Evolutionary conservation across 2,329 filamentous ascomycete species (phyloP), one percentile per base, ranked within the genome.

Genomic region (Diaporthe sp.): DNA sequence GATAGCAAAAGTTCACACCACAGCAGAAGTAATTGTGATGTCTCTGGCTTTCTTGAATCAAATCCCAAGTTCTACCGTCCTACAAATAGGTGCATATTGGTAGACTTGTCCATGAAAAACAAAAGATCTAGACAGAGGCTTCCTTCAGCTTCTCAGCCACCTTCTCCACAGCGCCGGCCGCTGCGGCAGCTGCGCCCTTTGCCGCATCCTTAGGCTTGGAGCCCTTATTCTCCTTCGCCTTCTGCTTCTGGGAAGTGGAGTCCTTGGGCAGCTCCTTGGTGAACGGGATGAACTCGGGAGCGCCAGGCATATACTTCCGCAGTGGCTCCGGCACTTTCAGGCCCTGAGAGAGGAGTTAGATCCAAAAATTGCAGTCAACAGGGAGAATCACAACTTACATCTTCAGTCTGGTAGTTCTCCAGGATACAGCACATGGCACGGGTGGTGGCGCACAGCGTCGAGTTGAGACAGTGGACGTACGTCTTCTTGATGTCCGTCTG

Each of bases 321-420:
- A 98, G 89, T 60, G 93, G 92, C 84, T 96, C 93, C 0, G 96
- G 96, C 45, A 98, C 93, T 74, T 90, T 89, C 79, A 97, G 89
- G 77, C 95, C 95, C 88, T 95, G 76, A 15, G 45, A 45, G 4
- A 15, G 22, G 6, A 35, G 70, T 78, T 69, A 76, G 71, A 67
- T 55, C 67, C 66, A 38, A 2, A 42, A 1, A 19, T 28, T 45
- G 19, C 35, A 22, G 30, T 12, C 25, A 54, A 13, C n/a, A n/a
- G 33, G 19, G 38, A 25, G 22, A 28, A 33, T 50, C 61, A 35
- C 81, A 79, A 83, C 90, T 84, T 85, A 92, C 93, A 78, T 96
- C 94, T 81, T 95, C 92, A 0, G 93, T 97, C 87, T 99, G 97
- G 85, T 96, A 98, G 86, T 98, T 99, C 86, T 99, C 97, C 52